Evolutionary conservation across 2,329 filamentous ascomycete genomes (phyloP).

Genomic region (Fusarium protoensiforme): DNA sequence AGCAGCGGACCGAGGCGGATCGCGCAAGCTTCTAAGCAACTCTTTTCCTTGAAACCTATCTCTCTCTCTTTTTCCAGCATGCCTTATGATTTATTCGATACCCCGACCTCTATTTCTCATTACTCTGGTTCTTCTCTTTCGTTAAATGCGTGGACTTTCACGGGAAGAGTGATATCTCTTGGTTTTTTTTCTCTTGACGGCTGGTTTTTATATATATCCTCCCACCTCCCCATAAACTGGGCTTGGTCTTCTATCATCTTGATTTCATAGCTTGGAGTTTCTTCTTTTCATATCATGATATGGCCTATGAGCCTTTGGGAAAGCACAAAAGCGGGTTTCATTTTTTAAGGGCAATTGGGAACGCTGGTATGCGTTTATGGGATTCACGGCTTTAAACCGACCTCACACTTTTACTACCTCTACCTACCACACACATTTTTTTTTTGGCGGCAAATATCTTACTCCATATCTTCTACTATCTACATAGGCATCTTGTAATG

Average conservation of each 20-base stretch:
- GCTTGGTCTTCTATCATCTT: conserved; percentile 13
- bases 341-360: conserved; percentile 3
- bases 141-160: conserved; percentile 8
- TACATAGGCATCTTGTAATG: conserved; percentile 12
- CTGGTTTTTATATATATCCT: conserved; percentile 16
- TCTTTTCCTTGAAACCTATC: background rate
- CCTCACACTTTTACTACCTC: background rate
- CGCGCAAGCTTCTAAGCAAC: conserved; percentile 39
- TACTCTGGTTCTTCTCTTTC: conserved; percentile 26
- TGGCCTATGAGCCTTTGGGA: conserved; percentile 21
- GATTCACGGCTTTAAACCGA: conserved; percentile 20
- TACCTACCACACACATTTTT: conserved; percentile 10
- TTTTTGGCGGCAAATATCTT: conserved; percentile 20
- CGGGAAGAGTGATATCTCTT: conserved; percentile 11
- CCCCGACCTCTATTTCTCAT: conserved; percentile 29
- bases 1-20: conserved; percentile 23
- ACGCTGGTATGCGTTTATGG: conserved; percentile 24
- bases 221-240: conserved; percentile 7
- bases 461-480: conserved; percentile 9
- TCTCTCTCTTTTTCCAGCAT: conserved; percentile 11
- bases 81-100: conserved; percentile 41
- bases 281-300: conserved; percentile 11
- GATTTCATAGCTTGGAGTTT: conserved; percentile 28
- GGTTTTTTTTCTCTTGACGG: conserved; percentile 8
- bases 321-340: conserved; percentile 33